Percentiles rank a stretch among this genome's conserved stretches.
Evolutionary conservation across 2,329 filamentous ascomycete genomes (phyloP).

Genomic region (Blastomyces silverae): DNA sequence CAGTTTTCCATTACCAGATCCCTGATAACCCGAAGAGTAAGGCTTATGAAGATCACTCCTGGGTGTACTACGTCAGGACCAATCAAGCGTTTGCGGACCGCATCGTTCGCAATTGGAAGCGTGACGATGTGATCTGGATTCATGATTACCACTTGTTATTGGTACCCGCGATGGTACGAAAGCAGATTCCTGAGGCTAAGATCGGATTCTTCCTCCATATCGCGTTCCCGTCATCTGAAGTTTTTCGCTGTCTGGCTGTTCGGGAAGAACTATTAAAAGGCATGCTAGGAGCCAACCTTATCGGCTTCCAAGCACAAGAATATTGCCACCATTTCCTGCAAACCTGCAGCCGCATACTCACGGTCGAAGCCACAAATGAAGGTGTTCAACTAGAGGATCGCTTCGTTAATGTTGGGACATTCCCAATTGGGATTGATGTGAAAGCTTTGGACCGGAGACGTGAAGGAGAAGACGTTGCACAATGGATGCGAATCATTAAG

Average conservation of each 20-base stretch:
- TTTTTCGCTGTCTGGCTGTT: constrained; percentile 84
- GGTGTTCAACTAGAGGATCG: constrained; percentile 87
- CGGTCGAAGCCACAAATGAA: constrained; percentile 81
- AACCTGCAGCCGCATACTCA: constrained; percentile 84
- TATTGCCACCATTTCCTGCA: constrained; percentile 92
- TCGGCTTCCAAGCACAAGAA: constrained; percentile 90
- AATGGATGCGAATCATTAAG: constrained; percentile 72
- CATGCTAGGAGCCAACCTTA: constrained; percentile 84
- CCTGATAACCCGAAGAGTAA: constrained; percentile 98
- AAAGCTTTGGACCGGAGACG: constrained; percentile 65
- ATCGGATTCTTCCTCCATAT: constrained; percentile 96
- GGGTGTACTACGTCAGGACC: constrained; percentile 86
- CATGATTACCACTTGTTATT: constrained; percentile 92
- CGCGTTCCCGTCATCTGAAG: constrained; percentile 91
- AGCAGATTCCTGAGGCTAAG: constrained; percentile 79
- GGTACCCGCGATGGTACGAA: constrained; percentile 80
- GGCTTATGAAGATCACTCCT: constrained; percentile 94
- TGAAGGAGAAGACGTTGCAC: constrained; percentile 62
- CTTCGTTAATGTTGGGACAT: constrained; percentile 79
- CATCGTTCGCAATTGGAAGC: constrained; percentile 87
- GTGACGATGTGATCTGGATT: constrained; percentile 86
- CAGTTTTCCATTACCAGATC: constrained; percentile 96
- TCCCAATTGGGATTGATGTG: constrained; percentile 88
- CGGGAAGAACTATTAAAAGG: constrained; percentile 83
- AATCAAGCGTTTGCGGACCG: constrained; percentile 91